These are phyloP conservation scores for Kodamaea anthophila DNA, from an alignment of 1,139 yeast genomes.

Conservation along the genomic window DNA sequence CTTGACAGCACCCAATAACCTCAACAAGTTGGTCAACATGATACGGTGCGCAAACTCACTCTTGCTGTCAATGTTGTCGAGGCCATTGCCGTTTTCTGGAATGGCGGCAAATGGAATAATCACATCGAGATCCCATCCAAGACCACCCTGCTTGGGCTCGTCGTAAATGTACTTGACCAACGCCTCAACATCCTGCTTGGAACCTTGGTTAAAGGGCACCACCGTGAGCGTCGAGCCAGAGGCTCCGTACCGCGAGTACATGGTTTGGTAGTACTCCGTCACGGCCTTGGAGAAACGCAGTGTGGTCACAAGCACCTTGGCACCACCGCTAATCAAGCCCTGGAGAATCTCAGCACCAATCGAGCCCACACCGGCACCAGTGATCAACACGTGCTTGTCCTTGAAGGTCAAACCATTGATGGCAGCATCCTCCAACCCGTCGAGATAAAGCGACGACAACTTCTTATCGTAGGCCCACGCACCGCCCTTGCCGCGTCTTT, in stretches of 20 bases:
- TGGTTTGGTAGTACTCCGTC: conserved; percentile 90
- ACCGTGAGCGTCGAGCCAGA: conserved; percentile 87
- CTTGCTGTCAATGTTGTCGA: conserved; percentile 87
- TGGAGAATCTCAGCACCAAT: conserved; percentile 96
- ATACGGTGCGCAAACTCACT: conserved; percentile 98
- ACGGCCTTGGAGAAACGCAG: conserved; percentile 92
- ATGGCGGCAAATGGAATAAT: conserved; percentile 97
- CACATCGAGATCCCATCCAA: conserved; percentile 97
- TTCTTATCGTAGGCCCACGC: conserved; percentile 86
- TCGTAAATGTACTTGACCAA: conserved; percentile 81
- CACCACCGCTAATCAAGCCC: conserved; percentile 96
- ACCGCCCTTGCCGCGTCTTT: conserved; percentile 65
- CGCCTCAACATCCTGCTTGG: conserved; percentile 86
- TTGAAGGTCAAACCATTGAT: conserved; percentile 86
- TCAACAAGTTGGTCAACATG: conserved; percentile 91
- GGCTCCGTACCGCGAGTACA: conserved; percentile 90
- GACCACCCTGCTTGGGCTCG: conserved; percentile 77
- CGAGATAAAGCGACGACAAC: conserved; percentile 72
- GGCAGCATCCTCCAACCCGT: conserved; percentile 90
- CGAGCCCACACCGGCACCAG: conserved; percentile 99
- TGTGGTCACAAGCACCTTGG: conserved; percentile 92
- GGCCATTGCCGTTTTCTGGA: conserved; percentile 96
- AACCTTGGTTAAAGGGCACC: conserved; percentile 98
- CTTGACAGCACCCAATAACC: conserved; percentile 89
- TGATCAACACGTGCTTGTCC: conserved; percentile 81